These are phyloP conservation scores for Withania somnifera DNA, from an alignment of 305 asterid species.

Conservation along the genomic window DNA sequence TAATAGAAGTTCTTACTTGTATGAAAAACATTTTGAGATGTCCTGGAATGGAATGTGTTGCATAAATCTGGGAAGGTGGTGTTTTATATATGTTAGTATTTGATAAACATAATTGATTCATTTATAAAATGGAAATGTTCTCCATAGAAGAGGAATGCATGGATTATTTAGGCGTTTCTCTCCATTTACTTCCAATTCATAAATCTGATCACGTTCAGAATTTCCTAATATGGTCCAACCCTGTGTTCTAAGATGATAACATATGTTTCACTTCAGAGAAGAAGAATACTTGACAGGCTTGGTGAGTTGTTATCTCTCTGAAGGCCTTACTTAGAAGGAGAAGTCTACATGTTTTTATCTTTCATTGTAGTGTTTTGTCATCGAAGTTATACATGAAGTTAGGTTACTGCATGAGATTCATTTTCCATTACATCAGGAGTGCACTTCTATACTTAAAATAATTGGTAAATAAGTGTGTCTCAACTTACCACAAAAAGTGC, in stretches of 20 bases:
- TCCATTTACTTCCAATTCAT: not conserved
- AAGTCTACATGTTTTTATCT: not conserved
- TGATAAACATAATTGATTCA: not conserved
- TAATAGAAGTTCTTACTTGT: not conserved
- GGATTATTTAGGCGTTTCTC: not conserved
- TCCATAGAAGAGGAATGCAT: not conserved
- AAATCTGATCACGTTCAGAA: not conserved
- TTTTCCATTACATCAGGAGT: not conserved
- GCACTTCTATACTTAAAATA: not conserved
- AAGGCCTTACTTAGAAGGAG: not conserved
- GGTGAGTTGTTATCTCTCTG: not conserved
- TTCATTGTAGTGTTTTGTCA: not conserved
- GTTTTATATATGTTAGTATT: not conserved
- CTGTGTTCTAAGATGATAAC: not conserved
- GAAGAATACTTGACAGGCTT: not conserved
- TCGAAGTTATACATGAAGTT: not conserved
- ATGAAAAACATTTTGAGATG: not conserved
- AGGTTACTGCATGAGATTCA: not conserved
- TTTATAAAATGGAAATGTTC: not conserved
- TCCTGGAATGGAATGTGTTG: not conserved
- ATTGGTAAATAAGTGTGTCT: not conserved
- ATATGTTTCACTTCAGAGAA: not conserved
- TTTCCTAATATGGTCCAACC: not conserved
- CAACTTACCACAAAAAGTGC: not conserved
- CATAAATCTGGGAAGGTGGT: not conserved